phyloP scores from a whole-genome alignment of 257 asterid genomes.

The Paraleonurus japonicus region DNA sequence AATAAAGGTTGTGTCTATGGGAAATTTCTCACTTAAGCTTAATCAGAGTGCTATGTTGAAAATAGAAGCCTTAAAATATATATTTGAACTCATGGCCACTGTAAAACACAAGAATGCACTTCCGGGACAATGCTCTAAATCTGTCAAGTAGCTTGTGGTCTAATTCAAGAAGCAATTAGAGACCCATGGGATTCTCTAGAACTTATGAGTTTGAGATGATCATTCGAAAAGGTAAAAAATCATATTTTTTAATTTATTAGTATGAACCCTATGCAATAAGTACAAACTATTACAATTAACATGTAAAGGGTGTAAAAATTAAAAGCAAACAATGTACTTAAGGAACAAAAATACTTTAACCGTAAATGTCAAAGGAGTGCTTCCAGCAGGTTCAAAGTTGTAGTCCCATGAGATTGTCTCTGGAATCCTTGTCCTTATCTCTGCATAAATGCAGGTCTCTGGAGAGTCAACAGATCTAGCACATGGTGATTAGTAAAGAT shows the following conservation, averaged over 20 bases:
- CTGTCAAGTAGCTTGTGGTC: not conserved
- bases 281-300: not conserved
- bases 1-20: not conserved
- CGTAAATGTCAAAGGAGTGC: conserved; percentile 80
- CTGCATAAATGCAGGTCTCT: conserved; percentile 81
- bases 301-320: not conserved
- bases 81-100: not conserved
- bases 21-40: not conserved
- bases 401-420: conserved; percentile 98
- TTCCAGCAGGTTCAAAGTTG: conserved; percentile 95
- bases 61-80: not conserved
- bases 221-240: not conserved
- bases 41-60: not conserved
- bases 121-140: not conserved
- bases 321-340: not conserved
- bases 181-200: not conserved
- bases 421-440: conserved; percentile 88
- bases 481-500: conserved; percentile 17
- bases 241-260: not conserved
- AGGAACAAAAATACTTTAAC: conserved; percentile 59
- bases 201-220: not conserved
- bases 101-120: not conserved
- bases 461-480: conserved; percentile 81
- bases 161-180: not conserved
- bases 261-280: not conserved